Evolutionary conservation across 2,329 filamentous ascomycete species (phyloP).

Genomic region (Beauveria medogensis): DNA sequence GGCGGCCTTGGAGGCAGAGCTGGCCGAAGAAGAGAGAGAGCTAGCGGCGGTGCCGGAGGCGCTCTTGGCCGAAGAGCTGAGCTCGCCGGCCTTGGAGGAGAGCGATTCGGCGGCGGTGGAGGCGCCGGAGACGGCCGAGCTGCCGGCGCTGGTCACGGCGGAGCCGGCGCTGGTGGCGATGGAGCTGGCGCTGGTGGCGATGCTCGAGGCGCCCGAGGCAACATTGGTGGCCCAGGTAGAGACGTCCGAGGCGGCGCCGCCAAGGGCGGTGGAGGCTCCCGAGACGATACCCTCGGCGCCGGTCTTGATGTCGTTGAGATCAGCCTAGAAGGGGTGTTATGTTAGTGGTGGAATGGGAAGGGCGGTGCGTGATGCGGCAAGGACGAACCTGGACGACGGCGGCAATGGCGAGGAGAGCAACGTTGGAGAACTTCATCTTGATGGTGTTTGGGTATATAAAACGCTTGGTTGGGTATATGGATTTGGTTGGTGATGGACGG

Average conservation of each 20-base stretch:
- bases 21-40: conserved; percentile 14
- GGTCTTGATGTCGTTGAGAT: conserved; percentile 14
- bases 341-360: background rate
- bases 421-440: conserved; percentile 30
- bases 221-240: no score
- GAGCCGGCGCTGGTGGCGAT: conserved; percentile 11
- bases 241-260: no score
- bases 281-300: conserved; percentile 8
- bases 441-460: conserved; percentile 13
- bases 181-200: conserved; percentile 13
- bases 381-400: conserved; percentile 23
- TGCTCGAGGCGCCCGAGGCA: conserved; percentile 1
- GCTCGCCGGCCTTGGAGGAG: conserved; percentile 16
- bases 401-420: conserved; percentile 24
- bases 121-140: conserved; percentile 13
- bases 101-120: conserved; percentile 15
- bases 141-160: conserved; percentile 8
- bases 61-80: conserved; percentile 6
- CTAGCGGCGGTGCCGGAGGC: conserved; percentile 12
- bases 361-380: no score
- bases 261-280: conserved; percentile 4
- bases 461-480: background rate
- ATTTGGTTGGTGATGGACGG: background rate
- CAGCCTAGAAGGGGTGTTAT: background rate
- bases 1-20: conserved; percentile 12